Evolutionary conservation across 257 asterid genomes (phyloP), one percentile per base, ranked within the genome.

Genomic region (Solanum sejunctum): DNA sequence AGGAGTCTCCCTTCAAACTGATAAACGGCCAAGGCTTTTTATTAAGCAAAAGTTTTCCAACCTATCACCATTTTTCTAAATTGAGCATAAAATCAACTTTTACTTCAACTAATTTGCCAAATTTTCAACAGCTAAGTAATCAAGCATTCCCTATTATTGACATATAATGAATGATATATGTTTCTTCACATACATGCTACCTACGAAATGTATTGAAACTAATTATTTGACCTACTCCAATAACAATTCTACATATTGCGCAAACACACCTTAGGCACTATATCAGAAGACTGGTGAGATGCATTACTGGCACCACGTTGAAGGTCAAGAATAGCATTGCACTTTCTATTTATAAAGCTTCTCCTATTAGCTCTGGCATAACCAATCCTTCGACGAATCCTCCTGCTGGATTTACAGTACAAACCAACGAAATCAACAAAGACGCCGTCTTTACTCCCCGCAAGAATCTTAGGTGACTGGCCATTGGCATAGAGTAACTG

Each of bases 351-450:
- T 6, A 64, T 11, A 12, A 90, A 71, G 17, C 86, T 69, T 67
- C 85, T 83, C 63, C 89, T 80, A 54, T 54, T 58, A 52, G 89
- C 23, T 41, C 88, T 32, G 28, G 83, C 77, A 57, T 82, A 72
- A 64, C 91, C 91, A 52, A 88, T 56, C 58, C 86, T 86, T 60
- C 91, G 88, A 66, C 92, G 89, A 79, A 71, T 83, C 56, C 83
- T 63, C 64, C 84, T 86, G 54, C 66, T 77, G 67, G 92, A 80
- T 56, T 87, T 84, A 52, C 82, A 78, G 51, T 78, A 83, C 63
- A 90, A 49, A 10, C 89, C 92, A 51, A 88, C 85, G 75, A 90
- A 90, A 88, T 90, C 92, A 72, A 85, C 85, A 80, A 88, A 84
- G 3, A 84, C 83, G 15, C 86, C 86, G 28, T 60, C 82, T 70